Evolutionary conservation across 2,329 filamentous ascomycete species (phyloP), one percentile per base, ranked within the genome.

Genomic region (Pseudogymnoascus destructans): DNA sequence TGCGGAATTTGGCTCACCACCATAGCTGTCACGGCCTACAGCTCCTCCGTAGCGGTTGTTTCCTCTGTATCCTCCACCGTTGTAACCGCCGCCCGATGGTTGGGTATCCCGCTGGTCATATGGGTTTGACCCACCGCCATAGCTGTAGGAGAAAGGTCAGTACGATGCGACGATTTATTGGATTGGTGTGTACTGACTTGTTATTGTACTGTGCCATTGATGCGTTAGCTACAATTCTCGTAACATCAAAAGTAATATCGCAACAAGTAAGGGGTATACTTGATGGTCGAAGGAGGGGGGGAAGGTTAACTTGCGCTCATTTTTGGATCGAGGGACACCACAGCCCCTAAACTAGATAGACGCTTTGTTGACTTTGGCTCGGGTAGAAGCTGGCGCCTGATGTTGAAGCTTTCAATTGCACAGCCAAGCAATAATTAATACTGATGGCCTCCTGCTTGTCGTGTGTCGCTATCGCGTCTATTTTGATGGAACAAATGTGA

Each of bases 81-180:
- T 71, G 58, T 74, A 74, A 21, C 72, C 69, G 52, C 70, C 72
- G 52, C 70, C 72, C 57, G 68, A 68, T 55, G 64, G 64, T 55
- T 65, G 64, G 33, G 69, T 71, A 61, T 74, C 74, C 68, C 77
- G 73, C 66, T 84, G 73, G 66, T 82, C 80, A 66, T 79, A 84
- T 58, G 81, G 80, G 71, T 84, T 82, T 61, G 72, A 70, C 64
- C 71, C 71, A 59, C 73, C 74, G 62, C 77, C 75, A 73, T 82
- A 82, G 72, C 78, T 83, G 67, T 33, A 60, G 57, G 46, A 49
- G 21, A 15, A 30, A 49, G 15, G 42, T 49, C 42, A 49, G 42
- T 49, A 49, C 54, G 70, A 75, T 65, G 75, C 70, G 60, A 38
- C 58, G 57, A 49, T 38, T 59, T 54, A 57, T 60, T 59, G 49